Base-by-base conservation (phyloP, 2,329 filamentous ascomycete species). In the Celoporthe dispersa region DNA sequence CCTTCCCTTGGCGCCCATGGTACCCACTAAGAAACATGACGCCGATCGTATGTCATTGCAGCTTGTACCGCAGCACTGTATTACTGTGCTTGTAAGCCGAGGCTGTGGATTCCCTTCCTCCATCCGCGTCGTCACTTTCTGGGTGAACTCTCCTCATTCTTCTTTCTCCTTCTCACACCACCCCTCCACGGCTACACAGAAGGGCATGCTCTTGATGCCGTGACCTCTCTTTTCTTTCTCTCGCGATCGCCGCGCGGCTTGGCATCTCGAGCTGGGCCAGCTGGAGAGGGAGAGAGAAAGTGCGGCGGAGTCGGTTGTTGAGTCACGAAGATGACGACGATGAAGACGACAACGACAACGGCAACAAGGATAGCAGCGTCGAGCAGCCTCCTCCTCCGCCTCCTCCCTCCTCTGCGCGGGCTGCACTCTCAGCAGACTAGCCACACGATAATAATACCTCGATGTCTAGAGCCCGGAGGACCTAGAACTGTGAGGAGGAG, bases 11-110 rank as follows among this genome's bases (percentile, higher is more conserved):
- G 67, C 63, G 64, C 41, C 57, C 39, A 64, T 37, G 11, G 28
- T 31, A 44, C 51, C 66, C 70, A 71, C 70, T 71, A 66, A 59
- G 16, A 53, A 28, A 53, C n/a, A 28, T 66, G 63, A 71, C 63
- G 69, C 62, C 55, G 69, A 71, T 71, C 70, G 66, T 66, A 48
- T 48, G 67, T 68, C 48, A 65, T 62, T 51, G 44, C 44, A 48
- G 44, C 44, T 48, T 48, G 31, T 53, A 33, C 35, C 35, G 8
- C 60, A 44, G 9, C 6, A 44, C 33, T n/a, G 7, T 51, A n/a
- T n/a, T n/a, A 53, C 25, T 28, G 25, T 16, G 16, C 44, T 55
- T 55, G 11, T 69, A 57, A 70, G 64, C 68, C 66, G 65, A 70
- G 55, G 39, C 44, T 48, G 55, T 33, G 61, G 28, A 33, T 28